Evolutionary conservation across 805 yeast genomes (phyloP).

Genomic region (Scheffersomyces spartinae): DNA sequence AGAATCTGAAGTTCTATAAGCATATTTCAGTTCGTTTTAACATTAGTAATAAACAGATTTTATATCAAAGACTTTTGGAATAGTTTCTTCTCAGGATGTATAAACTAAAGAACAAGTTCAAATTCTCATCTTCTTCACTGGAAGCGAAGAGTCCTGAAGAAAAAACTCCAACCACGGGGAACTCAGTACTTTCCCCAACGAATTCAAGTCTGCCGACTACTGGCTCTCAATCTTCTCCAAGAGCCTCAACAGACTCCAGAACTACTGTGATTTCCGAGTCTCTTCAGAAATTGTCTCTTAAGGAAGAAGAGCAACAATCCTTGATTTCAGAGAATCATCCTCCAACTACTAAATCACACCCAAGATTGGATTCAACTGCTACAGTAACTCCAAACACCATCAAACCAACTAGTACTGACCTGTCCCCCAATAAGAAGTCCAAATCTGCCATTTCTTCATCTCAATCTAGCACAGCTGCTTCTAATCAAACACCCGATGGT

Average conservation of each 20-base stretch:
- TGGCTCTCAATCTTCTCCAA: constrained; percentile 6
- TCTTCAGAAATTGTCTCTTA: constrained; percentile 1
- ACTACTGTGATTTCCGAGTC: constrained; percentile 7
- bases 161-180: constrained; percentile 5
- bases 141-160: constrained; percentile 3
- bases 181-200: no score
- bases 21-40: no score
- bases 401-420: not conserved
- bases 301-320: not conserved
- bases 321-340: constrained; percentile 2
- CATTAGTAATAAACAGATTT: no score
- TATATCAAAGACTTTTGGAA: no score
- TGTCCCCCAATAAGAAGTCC: not conserved
- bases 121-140: constrained; percentile 9
- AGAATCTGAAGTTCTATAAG: no score
- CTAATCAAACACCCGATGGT: not conserved
- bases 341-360: constrained; percentile 1
- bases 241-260: constrained; percentile 15
- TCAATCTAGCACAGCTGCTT: constrained; percentile 6
- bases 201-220: constrained; percentile 4
- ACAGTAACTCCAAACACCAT: constrained; percentile 4
- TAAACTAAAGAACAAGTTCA: constrained; percentile 21
- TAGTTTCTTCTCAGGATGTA: no score
- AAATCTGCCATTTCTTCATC: not conserved
- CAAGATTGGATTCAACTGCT: constrained; percentile 1